These are phyloP conservation scores for Panaeolus papilionaceus DNA, from an alignment of 768 basidiomycete genomes.

Conservation along the genomic window DNA sequence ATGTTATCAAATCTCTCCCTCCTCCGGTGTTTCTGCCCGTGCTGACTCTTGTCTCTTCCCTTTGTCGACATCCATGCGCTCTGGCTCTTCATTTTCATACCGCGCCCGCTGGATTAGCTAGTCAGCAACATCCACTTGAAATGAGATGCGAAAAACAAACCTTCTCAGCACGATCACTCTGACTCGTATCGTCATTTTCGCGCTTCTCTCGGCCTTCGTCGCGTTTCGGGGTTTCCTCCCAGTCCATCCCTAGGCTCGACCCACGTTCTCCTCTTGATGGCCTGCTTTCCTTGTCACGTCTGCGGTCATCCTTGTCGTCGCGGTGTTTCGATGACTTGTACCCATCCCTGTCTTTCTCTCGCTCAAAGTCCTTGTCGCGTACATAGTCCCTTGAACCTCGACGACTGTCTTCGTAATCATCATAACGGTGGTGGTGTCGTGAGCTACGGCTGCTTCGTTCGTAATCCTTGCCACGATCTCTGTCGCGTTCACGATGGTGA, in stretches of 20 bases:
- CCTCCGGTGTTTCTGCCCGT: constrained; percentile 83
- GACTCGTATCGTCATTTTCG: constrained; percentile 54
- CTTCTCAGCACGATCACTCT: constrained; percentile 71
- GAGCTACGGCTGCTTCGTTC: constrained; percentile 47
- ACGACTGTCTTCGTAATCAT: constrained; percentile 52
- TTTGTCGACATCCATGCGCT: constrained; percentile 52
- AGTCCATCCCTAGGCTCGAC: constrained; percentile 43
- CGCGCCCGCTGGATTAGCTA: constrained; percentile 50
- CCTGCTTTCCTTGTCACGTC: constrained; percentile 48
- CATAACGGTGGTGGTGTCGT: constrained; percentile 54
- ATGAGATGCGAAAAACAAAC: constrained; percentile 39
- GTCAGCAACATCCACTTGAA: constrained; percentile 24
- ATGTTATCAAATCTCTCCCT: constrained; percentile 76
- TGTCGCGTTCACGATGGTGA: constrained; percentile 28
- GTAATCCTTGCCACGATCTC: constrained; percentile 43
- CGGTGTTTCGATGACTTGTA: constrained; percentile 56
- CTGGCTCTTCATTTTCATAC: constrained; percentile 51
- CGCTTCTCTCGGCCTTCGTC: constrained; percentile 63
- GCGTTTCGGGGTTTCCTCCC: constrained; percentile 54
- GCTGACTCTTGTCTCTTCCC: constrained; percentile 47
- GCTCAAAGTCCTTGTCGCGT: constrained; percentile 46
- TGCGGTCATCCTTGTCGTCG: constrained; percentile 61
- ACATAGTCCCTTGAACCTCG: constrained; percentile 49
- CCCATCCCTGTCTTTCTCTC: constrained; percentile 46
- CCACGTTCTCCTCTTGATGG: constrained; percentile 40